Base-by-base conservation (phyloP, 306 rosid species). In the Urtica urens region DNA sequence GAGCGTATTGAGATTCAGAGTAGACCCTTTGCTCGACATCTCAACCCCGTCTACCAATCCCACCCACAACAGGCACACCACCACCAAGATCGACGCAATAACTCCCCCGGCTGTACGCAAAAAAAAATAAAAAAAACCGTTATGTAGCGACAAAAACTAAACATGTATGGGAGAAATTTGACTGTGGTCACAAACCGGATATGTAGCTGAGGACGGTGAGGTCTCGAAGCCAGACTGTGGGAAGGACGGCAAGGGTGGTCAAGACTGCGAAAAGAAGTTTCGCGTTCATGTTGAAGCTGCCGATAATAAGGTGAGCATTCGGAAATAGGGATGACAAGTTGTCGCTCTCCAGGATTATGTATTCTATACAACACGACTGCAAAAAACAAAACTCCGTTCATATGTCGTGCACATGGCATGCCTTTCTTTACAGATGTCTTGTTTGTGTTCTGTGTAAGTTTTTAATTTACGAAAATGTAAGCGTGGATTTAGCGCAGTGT, bases 311-410 rank as follows among this genome's bases (percentile, higher is more conserved):
- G 65, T 73, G 59, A 5, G 86, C 96, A 67, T 60, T 71, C 75
- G 99, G 99, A 68, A 92, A 92, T 53, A 92, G 65, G 10, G 96
- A 77, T 49, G 99, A 80, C 73, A 92, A 65, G 59, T 92, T 92
- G 68, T 92, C 99, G 4, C 96, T 73, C 78, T 92, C 99, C 83
- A 92, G 60, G 62, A 92, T 92, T 67, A 85, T 62, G 65, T 85
- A 92, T 55, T 92, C 99, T 47, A 92, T 79, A 72, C 99, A 92
- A 72, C 83, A 85, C 35, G 81, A 92, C 99, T 92, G 77, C 67
- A 63, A 37, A 46, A 14, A n/a, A 39, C n/a, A n/a, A n/a, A n/a
- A n/a, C n/a, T n/a, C n/a, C n/a, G n/a, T n/a, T n/a, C n/a, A n/a
- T n/a, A n/a, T n/a, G n/a, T n/a, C n/a, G n/a, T n/a, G n/a, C n/a